Percentiles rank a stretch among this genome's conserved stretches.
Evolutionary conservation across 305 asterid genomes (phyloP).

Genomic region (Withania somnifera): DNA sequence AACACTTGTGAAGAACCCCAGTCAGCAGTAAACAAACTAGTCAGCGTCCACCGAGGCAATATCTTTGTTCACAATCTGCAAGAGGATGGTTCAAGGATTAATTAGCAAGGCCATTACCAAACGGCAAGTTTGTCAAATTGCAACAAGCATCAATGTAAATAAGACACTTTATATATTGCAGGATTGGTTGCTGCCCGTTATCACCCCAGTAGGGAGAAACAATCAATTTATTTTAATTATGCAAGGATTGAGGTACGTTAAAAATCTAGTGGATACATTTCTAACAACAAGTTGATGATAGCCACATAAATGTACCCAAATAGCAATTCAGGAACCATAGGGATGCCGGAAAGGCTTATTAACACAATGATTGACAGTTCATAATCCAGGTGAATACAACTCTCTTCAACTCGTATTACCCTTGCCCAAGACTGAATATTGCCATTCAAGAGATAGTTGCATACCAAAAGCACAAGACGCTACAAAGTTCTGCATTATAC

Average conservation of each 20-base stretch:
- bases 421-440: neutral
- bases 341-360: neutral
- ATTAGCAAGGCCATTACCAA: neutral
- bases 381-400: neutral
- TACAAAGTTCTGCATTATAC: conserved; percentile 19
- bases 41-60: conserved; percentile 26
- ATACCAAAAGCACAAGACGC: neutral
- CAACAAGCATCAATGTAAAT: neutral
- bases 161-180: neutral
- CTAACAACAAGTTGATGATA: neutral
- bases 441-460: neutral
- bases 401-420: neutral
- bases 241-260: neutral
- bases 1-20: neutral
- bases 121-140: neutral
- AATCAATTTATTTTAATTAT: neutral
- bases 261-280: neutral
- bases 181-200: neutral
- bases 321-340: neutral
- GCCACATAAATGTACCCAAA: neutral
- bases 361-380: neutral
- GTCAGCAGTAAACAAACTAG: conserved; percentile 3
- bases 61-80: conserved; percentile 77
- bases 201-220: neutral
- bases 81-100: conserved; percentile 1